These are phyloP conservation scores for Byssochlamys sp. DNA, from an alignment of 2,329 filamentous ascomycete species.

Conservation along the genomic window DNA sequence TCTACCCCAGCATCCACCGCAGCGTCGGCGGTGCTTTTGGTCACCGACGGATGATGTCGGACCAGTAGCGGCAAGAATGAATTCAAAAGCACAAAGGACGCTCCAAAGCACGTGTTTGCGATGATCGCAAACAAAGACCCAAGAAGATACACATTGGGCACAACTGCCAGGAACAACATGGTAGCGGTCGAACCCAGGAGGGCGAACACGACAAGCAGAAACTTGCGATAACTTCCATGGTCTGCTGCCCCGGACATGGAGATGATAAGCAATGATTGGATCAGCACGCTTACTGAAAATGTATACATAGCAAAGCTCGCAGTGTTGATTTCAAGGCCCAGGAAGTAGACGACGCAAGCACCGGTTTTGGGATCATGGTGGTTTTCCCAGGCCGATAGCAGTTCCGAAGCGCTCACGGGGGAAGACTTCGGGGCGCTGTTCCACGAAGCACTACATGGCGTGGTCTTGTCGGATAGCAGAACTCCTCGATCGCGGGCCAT, in stretches of 20 bases:
- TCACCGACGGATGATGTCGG: slow-evolving; percentile 61
- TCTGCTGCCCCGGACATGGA: slow-evolving; percentile 94
- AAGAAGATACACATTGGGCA: slow-evolving; percentile 65
- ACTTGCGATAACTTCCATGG: slow-evolving; percentile 85
- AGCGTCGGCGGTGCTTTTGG: slow-evolving; percentile 16
- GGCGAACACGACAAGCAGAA: slow-evolving; percentile 74
- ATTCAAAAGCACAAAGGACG: slow-evolving; percentile 89
- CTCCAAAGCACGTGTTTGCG: slow-evolving; percentile 87
- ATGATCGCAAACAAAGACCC: slow-evolving; percentile 78
- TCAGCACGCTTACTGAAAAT: slow-evolving; percentile 80
- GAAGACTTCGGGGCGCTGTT: slow-evolving; percentile 31
- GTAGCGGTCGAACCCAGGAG: slow-evolving; percentile 70
- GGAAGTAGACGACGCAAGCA: slow-evolving; percentile 73
- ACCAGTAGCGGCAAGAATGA: slow-evolving; percentile 89
- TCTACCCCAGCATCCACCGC: slow-evolving; percentile 1
- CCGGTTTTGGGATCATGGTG: slow-evolving; percentile 28
- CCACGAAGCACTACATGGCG: slow-evolving; percentile 61
- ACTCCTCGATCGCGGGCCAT: slow-evolving; percentile 87
- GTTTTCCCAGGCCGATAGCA: slow-evolving; percentile 12
- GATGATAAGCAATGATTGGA: slow-evolving; percentile 84
- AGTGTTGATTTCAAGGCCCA: slow-evolving; percentile 83
- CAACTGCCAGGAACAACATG: slow-evolving; percentile 77
- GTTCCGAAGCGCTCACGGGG: slow-evolving; percentile 6
- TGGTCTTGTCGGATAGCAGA: slow-evolving; percentile 64
- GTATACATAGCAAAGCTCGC: slow-evolving; percentile 98